Evolutionary conservation across 305 asterid species (phyloP).

Genomic region (Euphrasia arctica): DNA sequence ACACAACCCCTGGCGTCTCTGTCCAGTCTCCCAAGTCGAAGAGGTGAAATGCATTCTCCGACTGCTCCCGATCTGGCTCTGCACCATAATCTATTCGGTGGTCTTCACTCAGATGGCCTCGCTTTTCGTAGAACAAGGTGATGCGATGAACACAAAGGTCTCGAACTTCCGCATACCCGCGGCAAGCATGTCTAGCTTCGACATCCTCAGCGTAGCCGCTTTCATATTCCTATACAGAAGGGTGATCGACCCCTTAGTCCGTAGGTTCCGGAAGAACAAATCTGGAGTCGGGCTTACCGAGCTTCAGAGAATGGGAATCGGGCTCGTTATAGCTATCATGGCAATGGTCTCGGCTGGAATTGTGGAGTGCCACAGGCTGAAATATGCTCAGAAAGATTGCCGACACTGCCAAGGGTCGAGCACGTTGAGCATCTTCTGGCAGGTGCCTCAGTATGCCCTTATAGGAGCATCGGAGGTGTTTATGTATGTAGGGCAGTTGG

Average conservation of each 20-base stretch:
- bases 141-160: constrained; percentile 44
- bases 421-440: constrained; percentile 59
- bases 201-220: constrained; percentile 51
- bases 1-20: constrained; percentile 44
- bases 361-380: constrained; percentile 51
- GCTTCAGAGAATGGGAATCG: constrained; percentile 72
- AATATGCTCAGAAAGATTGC: constrained; percentile 43
- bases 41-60: constrained; percentile 53
- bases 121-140: constrained; percentile 59
- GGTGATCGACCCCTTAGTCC: constrained; percentile 42
- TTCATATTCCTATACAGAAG: constrained; percentile 58
- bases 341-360: constrained; percentile 64
- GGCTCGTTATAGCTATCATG: constrained; percentile 49
- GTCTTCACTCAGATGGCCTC: constrained; percentile 70
- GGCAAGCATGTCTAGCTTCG: constrained; percentile 61
- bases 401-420: constrained; percentile 53
- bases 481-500: constrained; percentile 56
- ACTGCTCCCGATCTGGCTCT: constrained; percentile 55
- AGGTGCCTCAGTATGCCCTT: constrained; percentile 51
- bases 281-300: constrained; percentile 43
- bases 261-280: constrained; percentile 25
- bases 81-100: constrained; percentile 57
- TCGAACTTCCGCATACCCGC: constrained; percentile 52
- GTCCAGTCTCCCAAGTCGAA: constrained; percentile 58
- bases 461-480: constrained; percentile 57